A percentile compares a stretch with the other conserved stretches of the same genome.
Conservation (phyloP, 1,284 basidiomycete genomes). For the Ceratobasidium sp. region DNA sequence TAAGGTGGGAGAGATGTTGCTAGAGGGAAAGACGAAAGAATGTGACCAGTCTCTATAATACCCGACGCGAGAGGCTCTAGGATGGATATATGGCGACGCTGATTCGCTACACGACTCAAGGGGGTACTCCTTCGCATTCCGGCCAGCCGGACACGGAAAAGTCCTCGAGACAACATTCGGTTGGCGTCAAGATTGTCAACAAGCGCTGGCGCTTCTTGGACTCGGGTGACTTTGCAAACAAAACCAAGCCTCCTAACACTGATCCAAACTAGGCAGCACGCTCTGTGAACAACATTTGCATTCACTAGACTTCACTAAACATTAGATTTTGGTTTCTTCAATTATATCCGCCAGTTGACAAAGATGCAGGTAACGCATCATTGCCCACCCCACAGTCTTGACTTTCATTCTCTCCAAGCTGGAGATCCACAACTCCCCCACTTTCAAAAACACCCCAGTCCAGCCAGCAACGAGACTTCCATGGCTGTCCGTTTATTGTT, state of each 20-base stretch:
- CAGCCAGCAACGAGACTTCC: slow-evolving; percentile 72
- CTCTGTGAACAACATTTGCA: neutral
- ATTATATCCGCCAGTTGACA: slow-evolving; percentile 69
- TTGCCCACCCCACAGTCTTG: slow-evolving; percentile 65
- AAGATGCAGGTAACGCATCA: slow-evolving; percentile 68
- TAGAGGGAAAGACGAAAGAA: slow-evolving; percentile 76
- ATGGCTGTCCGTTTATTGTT: slow-evolving; percentile 66
- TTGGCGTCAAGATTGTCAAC: neutral
- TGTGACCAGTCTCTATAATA: slow-evolving; percentile 63
- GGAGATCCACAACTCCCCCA: slow-evolving; percentile 65
- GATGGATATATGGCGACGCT: slow-evolving; percentile 31
- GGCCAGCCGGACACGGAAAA: slow-evolving; percentile 22
- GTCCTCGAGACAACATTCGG: slow-evolving; percentile 32
- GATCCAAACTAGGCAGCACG: neutral
- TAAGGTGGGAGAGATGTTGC: slow-evolving; percentile 77
- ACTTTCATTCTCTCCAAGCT: slow-evolving; percentile 67
- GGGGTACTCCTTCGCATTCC: neutral
- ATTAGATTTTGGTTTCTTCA: neutral
- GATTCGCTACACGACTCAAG: slow-evolving; percentile 2
- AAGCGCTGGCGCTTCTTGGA: slow-evolving; percentile 4
- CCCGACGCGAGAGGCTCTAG: slow-evolving; percentile 60
- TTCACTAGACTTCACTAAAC: neutral
- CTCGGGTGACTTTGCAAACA: neutral
- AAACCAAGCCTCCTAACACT: neutral
- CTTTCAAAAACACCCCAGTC: slow-evolving; percentile 71